Base-by-base conservation (phyloP, 192 early-diverging fungal genomes). In the Lobosporangium transversale region DNA sequence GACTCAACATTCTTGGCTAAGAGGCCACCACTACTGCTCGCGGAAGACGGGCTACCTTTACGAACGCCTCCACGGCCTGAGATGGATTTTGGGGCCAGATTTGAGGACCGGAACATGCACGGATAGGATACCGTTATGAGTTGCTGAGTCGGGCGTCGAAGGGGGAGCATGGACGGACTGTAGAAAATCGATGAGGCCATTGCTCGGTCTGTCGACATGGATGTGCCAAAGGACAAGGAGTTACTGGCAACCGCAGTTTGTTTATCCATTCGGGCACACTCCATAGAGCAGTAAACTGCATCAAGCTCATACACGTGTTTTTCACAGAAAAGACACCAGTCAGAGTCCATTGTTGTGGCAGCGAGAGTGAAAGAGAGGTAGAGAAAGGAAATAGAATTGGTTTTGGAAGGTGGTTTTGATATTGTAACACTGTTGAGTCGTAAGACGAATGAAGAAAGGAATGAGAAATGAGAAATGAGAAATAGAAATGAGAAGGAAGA, bases 321-420 rank as follows among this genome's bases (percentile, higher is more conserved):
- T 48, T 76, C 73, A 65, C 73, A 76, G 65, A 76, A 76, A 10
- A 76, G 59, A 51, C 73, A 76, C 73, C 73, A 76, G 47, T 76
- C 65, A 58, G 73, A 62, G 54, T 76, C 73, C 73, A 76, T 76
- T 61, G n/a, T 27, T 14, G 23, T 53, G 29, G 42, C 11, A 36
- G 35, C 35, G 24, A 56, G 36, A 57, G 45, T 27, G 18, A 10
- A 26, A 9, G 45, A 35, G 45, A 9, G 40, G 47, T 1, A 45
- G 55, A 68, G 40, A 37, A 36, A 29, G 53, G 21, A 15, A 7
- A 20, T 20, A 15, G 6, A 15, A 49, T 21, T n/a, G 21, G 47
- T 49, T 49, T 20, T 49, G 9, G 6, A 15, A 49, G 6, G 47
- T 20, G 47, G 7, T 21, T 9, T n/a, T 7, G 21, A 21, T 20